Base-by-base conservation (phyloP, 2,329 filamentous ascomycete genomes). In the Aspergillus sp. region DNA sequence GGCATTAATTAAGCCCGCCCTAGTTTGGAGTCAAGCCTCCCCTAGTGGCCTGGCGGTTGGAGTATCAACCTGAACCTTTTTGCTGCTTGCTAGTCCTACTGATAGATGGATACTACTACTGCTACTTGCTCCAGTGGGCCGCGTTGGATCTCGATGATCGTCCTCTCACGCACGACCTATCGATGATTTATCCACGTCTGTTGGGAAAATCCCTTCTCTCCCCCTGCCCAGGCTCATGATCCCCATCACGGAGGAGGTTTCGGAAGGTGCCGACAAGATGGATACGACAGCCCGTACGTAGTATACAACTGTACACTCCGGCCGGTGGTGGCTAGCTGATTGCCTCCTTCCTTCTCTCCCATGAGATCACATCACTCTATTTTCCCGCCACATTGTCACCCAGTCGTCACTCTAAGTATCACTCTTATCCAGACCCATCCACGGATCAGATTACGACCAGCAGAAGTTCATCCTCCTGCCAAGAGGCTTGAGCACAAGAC, bases 71-170 rank as follows among this genome's bases (percentile, higher is more conserved):
- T 36, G 32, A 36, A 36, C 32, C 32, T 36, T 36, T 12, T 10
- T 36, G 2, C 32, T 36, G 32, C 32, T 36, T 36, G 32, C 12
- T 36, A 28, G 25, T 28, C 25, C 7, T 28, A 36, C 12, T 13
- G 32, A 12, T 28, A 43, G n/a, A 19, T 32, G 10, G 17, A 28
- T 36, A 52, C 17, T 41, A 28, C 51, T 43, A 43, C 25, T 19
- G 38, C 53, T 47, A 41, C 41, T n/a, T n/a, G n/a, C 39, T 41
- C 53, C n/a, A 21, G 53, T 55, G 53, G 53, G 53, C 53, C 53
- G 30, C 43, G n/a, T 41, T 55, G 43, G 53, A 55, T 47, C 53
- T 23, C 39, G 30, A 43, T 47, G 53, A 55, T 55, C 53, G 39
- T 55, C 53, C 50, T 41, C 23, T 23, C n/a, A 39, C 15, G 32